Conservation (phyloP, 768 basidiomycete species). For the Cystobasidium onofrii region DNA sequence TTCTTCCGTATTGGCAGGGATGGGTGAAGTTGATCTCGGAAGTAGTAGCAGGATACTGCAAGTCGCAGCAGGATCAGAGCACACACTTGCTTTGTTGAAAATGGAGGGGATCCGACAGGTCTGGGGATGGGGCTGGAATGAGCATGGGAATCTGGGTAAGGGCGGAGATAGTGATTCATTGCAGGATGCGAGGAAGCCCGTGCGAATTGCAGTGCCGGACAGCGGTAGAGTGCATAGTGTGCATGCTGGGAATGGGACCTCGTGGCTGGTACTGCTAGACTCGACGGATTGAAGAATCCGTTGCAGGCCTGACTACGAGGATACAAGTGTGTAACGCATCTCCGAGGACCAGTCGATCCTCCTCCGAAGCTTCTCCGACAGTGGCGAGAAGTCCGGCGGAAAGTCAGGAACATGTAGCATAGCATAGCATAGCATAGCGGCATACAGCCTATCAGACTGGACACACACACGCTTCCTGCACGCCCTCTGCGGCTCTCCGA, state of each 20-base stretch:
- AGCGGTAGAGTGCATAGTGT: background rate
- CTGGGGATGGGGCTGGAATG: conserved; percentile 96
- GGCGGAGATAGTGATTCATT: background rate
- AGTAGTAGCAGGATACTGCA: conserved; percentile 1
- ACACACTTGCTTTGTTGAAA: conserved; percentile 53
- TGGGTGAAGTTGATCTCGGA: background rate
- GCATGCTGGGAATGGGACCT: conserved; percentile 24
- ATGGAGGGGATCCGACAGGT: conserved; percentile 48
- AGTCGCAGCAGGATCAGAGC: conserved; percentile 75
- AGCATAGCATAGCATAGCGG: too few species aligned
- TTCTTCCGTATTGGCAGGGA: background rate
- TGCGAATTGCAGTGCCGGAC: background rate
- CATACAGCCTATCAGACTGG: too few species aligned
- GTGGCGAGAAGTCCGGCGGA: too few species aligned
- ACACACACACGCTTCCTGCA: too few species aligned
- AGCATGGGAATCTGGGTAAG: conserved; percentile 82
- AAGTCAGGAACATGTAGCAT: too few species aligned
- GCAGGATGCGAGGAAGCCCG: background rate
- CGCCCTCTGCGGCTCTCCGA: too few species aligned
- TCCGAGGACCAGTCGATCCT: too few species aligned
- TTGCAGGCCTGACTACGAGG: too few species aligned
- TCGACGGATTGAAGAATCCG: background rate
- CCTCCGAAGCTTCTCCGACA: too few species aligned
- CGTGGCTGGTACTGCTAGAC: background rate
- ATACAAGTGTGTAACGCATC: too few species aligned